Evolutionary conservation across 176 grass and related monocot genomes (phyloP).

Genomic region (Carex pumila): DNA sequence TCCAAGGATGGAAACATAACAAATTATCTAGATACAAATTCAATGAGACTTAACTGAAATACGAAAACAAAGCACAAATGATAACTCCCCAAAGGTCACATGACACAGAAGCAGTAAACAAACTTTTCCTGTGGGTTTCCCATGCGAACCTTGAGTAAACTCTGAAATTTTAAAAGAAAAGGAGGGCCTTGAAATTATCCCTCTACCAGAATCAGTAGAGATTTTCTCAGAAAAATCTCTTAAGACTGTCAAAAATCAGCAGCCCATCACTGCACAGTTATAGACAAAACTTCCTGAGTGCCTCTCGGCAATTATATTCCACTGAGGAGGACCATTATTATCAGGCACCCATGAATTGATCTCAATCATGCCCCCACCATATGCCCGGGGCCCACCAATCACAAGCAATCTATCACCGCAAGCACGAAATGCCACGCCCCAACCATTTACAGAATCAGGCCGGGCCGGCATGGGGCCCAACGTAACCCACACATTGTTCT

Average conservation of each 20-base stretch:
- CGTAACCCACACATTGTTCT: constrained; percentile 64
- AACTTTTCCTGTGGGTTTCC: constrained; percentile 6
- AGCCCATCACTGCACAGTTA: constrained; percentile 90
- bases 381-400: constrained; percentile 54
- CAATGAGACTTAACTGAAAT: constrained; percentile 25
- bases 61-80: constrained; percentile 14
- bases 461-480: constrained; percentile 62
- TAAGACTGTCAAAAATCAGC: constrained; percentile 48
- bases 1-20: constrained; percentile 22
- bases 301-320: constrained; percentile 51
- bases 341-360: constrained; percentile 63
- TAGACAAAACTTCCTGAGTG: constrained; percentile 73
- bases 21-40: constrained; percentile 23
- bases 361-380: constrained; percentile 58
- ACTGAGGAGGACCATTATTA: constrained; percentile 39
- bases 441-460: constrained; percentile 72
- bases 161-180: constrained; percentile 21
- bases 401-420: constrained; percentile 70
- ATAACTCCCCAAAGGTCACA: constrained; percentile 13
- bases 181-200: constrained; percentile 10
- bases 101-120: constrained; percentile 4
- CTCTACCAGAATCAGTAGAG: constrained; percentile 13
- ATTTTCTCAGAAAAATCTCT: constrained; percentile 13
- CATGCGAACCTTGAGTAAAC: constrained; percentile 19
- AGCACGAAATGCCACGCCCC: constrained; percentile 82